Evolutionary conservation across 2,329 filamentous ascomycete species (phyloP).

Genomic region (Hypoxylon sp.): DNA sequence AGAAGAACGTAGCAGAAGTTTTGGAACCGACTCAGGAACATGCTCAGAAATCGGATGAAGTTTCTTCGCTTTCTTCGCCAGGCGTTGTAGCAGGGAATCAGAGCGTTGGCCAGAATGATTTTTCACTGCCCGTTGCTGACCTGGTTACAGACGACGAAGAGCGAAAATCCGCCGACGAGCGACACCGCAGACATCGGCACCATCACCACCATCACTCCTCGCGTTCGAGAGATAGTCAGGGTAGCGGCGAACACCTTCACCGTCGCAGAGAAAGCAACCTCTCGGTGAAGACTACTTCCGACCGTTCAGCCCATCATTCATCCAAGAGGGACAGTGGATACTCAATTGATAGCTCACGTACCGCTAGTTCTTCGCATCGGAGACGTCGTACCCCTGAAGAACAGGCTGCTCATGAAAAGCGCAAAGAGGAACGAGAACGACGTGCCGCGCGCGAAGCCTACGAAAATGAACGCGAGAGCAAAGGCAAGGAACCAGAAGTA

Average conservation of each 20-base stretch:
- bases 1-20: slow-evolving; percentile 42
- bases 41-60: slow-evolving; percentile 42
- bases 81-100: slow-evolving; percentile 44
- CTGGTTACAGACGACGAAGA: slow-evolving; percentile 65
- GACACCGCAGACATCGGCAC: slow-evolving; percentile 43
- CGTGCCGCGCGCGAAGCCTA: slow-evolving; percentile 51
- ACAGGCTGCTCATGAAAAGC: slow-evolving; percentile 62
- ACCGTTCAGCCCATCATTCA: slow-evolving; percentile 53
- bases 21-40: slow-evolving; percentile 34
- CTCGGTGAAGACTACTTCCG: slow-evolving; percentile 46
- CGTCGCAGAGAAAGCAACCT: slow-evolving; percentile 49
- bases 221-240: slow-evolving; percentile 39
- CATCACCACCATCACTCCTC: slow-evolving; percentile 52
- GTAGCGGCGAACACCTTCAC: slow-evolving; percentile 48
- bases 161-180: slow-evolving; percentile 51
- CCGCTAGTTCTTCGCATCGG: slow-evolving; percentile 44
- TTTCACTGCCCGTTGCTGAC: slow-evolving; percentile 65
- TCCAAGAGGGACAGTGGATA: slow-evolving; percentile 61
- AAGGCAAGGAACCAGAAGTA: slow-evolving; percentile 52
- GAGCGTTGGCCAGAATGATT: slow-evolving; percentile 53
- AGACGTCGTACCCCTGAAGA: slow-evolving; percentile 61
- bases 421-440: slow-evolving; percentile 63
- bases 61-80: slow-evolving; percentile 45
- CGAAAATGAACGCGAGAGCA: slow-evolving; percentile 50
- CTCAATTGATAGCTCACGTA: slow-evolving; percentile 55